Base-by-base conservation (phyloP, 2,329 filamentous ascomycete genomes). In the Pseudogymnoascus sp. region DNA sequence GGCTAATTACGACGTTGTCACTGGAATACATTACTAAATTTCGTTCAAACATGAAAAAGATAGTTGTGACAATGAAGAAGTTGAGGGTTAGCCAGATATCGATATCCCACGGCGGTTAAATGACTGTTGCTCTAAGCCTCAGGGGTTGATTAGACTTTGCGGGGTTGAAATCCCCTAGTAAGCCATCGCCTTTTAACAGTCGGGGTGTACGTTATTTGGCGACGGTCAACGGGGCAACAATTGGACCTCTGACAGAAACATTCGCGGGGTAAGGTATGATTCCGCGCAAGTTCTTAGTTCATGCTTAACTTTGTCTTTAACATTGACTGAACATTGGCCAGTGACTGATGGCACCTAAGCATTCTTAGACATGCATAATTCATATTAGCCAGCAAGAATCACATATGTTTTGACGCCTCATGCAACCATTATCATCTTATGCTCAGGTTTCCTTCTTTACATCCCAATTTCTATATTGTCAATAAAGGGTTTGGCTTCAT, bases 161-260 rank as follows among this genome's bases (percentile, higher is more conserved):
- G n/a, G 47, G 47, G 47, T 53, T 53, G 44, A 56, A 56, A 56
- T n/a, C 2, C 8, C 44, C 47, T 16, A 33, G 47, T 56, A 56
- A 56, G 47, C 21, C 47, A 33, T 56, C 10, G 47, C 47, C n/a
- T 33, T 56, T 56, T 56, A 56, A 18, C 47, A 56, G n/a, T 56
- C 47, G 25, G 47, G n/a, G 2, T 33, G n/a, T 33, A 56, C 11
- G 47, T n/a, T 31, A 56, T 56, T 33, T 56, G 25, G n/a, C n/a
- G n/a, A 6, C 47, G 47, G 47, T 56, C n/a, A 2, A 18, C 47
- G 47, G 25, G n/a, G 8, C 25, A 56, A 56, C 25, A 56, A 56
- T 56, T 56, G 14, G 10, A 7, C 47, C 47, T 56, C 47, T 56
- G 47, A 56, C 47, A 56, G 47, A 12, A 56, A 56, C 25, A 18